A percentile compares a stretch with the other conserved stretches of the same genome.
Evolutionary conservation across 495 filamentous ascomycete genomes (phyloP).

Genomic region (Penicillium roqueforti): DNA sequence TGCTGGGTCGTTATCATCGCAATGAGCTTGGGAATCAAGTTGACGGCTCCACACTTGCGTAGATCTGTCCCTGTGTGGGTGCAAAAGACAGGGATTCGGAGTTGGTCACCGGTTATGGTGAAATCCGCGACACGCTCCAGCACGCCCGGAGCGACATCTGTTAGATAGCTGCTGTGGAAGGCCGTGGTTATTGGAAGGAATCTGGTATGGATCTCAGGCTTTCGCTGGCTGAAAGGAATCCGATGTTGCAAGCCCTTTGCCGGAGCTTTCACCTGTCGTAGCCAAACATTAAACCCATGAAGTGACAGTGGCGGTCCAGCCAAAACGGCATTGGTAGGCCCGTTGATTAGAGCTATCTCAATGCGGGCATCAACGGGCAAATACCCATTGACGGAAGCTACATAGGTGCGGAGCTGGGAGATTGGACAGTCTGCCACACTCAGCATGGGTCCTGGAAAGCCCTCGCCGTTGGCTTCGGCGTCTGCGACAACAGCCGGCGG

Average conservation of each 20-base stretch:
- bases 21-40: constrained; percentile 75
- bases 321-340: constrained; percentile 15
- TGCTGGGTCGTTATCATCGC: constrained; percentile 89
- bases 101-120: constrained; percentile 57
- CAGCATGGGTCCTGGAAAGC: constrained; percentile 13
- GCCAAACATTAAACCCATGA: constrained; percentile 59
- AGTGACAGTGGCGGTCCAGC: constrained; percentile 22
- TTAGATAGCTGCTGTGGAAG: constrained; percentile 91
- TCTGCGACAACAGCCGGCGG: background rate
- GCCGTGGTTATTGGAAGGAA: constrained; percentile 96
- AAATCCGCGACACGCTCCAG: constrained; percentile 81
- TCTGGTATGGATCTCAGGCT: constrained; percentile 90
- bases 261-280: constrained; percentile 95
- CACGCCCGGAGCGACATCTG: constrained; percentile 70
- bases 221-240: constrained; percentile 88
- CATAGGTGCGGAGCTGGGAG: background rate
- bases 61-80: constrained; percentile 85
- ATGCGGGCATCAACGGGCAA: background rate
- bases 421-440: too few relatives aligned
- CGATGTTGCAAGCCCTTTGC: constrained; percentile 93
- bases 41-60: constrained; percentile 53
- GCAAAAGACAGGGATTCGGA: constrained; percentile 79
- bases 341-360: background rate
- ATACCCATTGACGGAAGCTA: background rate
- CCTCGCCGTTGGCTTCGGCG: constrained; percentile 23